These are phyloP conservation scores for Ligustrum vulgare DNA, from an alignment of 257 asterid species.

Conservation along the genomic window DNA sequence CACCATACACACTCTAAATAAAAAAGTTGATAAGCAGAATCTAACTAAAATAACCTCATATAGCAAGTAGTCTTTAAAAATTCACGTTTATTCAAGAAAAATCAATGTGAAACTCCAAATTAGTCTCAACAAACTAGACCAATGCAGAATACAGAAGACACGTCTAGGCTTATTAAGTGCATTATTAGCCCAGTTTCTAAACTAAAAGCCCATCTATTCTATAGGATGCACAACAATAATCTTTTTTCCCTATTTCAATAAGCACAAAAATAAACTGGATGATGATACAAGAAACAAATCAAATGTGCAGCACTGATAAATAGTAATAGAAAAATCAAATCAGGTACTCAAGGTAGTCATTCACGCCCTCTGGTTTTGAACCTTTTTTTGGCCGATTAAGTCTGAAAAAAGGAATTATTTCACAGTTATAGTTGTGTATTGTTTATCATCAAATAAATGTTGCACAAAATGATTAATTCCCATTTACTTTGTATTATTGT, in stretches of 20 bases:
- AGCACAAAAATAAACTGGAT: neutral
- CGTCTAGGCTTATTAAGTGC: neutral
- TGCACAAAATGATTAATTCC: neutral
- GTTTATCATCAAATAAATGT: neutral
- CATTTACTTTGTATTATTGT: neutral
- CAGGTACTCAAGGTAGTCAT: neutral
- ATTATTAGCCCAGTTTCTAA: neutral
- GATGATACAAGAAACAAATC: neutral
- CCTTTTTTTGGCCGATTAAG: neutral
- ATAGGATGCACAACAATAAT: neutral
- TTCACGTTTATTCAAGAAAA: neutral
- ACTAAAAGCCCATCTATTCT: neutral
- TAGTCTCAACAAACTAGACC: neutral
- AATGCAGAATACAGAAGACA: no score
- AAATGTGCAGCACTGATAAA: neutral
- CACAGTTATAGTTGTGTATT: neutral
- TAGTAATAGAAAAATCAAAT: neutral
- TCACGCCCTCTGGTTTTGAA: neutral
- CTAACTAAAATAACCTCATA: neutral
- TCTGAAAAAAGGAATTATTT: neutral
- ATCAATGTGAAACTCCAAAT: neutral
- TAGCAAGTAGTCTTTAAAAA: neutral
- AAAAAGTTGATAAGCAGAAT: neutral
- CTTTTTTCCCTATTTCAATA: neutral
- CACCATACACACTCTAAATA: no score